Base-by-base conservation (phyloP, 345 rosid genomes). In the Anastatica hierochuntica region DNA sequence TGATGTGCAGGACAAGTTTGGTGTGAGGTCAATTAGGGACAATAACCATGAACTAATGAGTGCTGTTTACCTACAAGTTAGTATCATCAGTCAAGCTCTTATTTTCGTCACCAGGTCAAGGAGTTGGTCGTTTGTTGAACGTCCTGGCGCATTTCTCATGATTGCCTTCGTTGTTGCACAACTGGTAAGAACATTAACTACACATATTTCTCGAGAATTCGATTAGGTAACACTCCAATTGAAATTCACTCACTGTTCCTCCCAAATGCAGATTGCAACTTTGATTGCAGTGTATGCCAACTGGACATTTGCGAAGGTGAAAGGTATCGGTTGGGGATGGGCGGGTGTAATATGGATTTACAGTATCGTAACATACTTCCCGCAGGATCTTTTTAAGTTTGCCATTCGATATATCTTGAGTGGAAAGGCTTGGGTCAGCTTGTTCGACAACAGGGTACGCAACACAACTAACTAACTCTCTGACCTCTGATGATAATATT, bases 311-410 rank as follows among this genome's bases (percentile, higher is more conserved):
- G 83, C 83, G 13, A 67, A 58, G 61, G 72, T 78, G 29, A 55
- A 70, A 47, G 83, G 83, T 30, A 67, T 75, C 18, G 83, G 83
- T 2, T 75, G 80, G 83, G 77, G 79, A 67, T 78, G 83, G 83
- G 80, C 83, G 0, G 98, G 94, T 24, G 77, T 79, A 41, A 80
- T 92, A 31, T 92, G 98, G 98, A 39, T 92, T 43, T 92, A 74
- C 72, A 92, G 96, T 53, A 11, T 85, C 19, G 65, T 92, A 30
- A 73, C 75, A 72, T 92, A 85, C 40, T 3, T 88, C 41, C 98
- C 98, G 5, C 90, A 82, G 3, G 98, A 92, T 63, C 0, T 81
- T 26, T 38, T 92, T 68, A 92, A 92, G 74, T 92, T 92, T 40
- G 75, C 82, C 40, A 85, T 78, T 38, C 81, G 96, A 40, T 92